Evolutionary conservation across 139 green algal genomes (phyloP), one percentile per base, ranked within the genome.

Genomic region (Chlamydomonas asymmetrica): DNA sequence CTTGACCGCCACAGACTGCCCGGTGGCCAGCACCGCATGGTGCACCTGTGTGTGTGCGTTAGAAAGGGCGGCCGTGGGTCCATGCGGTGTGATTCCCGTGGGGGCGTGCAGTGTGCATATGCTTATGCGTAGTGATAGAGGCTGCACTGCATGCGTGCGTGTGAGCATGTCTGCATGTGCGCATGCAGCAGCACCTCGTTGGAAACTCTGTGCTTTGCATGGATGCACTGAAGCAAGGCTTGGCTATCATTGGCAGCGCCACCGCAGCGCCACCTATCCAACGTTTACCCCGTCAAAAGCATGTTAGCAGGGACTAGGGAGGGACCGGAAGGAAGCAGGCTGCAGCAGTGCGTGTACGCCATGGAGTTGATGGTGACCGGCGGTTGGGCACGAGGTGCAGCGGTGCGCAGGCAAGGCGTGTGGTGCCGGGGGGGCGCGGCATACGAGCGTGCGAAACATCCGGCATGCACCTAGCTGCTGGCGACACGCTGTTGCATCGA

Each of bases 1-100:
- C 81, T 97, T 97, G 2, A 96, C 91, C 2, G 92, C 92, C 37
- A 96, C 92, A 34, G 85, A 63, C 18, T 75, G 38, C 13, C 91
- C 91, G 56, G 45, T 80, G 35, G 82, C 74, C 52, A 92, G 63
- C 57, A 66, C 27, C 3, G 91, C 91, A 23, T 82, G 80, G 82
- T 95, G 91, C 39, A 94, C 88, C 80, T 91, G 84, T n/a, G n/a
- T n/a, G n/a, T n/a, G n/a, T n/a, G n/a, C n/a, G n/a, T n/a, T n/a
- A n/a, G n/a, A n/a, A n/a, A n/a, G n/a, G n/a, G n/a, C n/a, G n/a
- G n/a, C n/a, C n/a, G n/a, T n/a, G n/a, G n/a, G n/a, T n/a, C n/a
- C n/a, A n/a, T n/a, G n/a, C n/a, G n/a, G n/a, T n/a, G n/a, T n/a
- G n/a, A n/a, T n/a, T n/a, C n/a, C n/a, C n/a, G n/a, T n/a, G 10